A percentile compares a stretch with the other conserved stretches of the same genome.
These are phyloP conservation scores for Acrasis kona DNA, from an alignment of 78 protist genomes.

Conservation along the genomic window DNA sequence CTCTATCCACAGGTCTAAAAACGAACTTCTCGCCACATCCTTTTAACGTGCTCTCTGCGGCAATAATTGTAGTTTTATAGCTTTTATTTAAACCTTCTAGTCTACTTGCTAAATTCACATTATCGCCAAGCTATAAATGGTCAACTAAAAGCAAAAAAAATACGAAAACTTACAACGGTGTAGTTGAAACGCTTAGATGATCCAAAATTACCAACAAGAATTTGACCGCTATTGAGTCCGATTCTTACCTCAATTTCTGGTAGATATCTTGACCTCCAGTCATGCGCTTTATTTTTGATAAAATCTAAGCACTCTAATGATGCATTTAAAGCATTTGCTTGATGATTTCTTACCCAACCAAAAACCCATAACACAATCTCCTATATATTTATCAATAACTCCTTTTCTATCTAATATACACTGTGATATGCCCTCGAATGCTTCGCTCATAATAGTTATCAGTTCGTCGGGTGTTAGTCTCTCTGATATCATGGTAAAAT, in stretches of 20 bases:
- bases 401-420: slow-evolving; percentile 3
- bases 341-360: no score
- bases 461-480: not conserved
- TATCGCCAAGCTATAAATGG: no score
- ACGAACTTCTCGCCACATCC: no score
- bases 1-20: not conserved
- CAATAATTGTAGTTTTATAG: not conserved
- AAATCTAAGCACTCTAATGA: no score
- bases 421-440: not conserved
- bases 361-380: slow-evolving; percentile 32
- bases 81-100: slow-evolving; percentile 6
- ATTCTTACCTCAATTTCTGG: not conserved
- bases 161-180: no score
- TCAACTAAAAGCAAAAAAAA: no score
- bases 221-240: not conserved
- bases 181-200: slow-evolving; percentile 8
- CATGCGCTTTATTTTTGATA: no score
- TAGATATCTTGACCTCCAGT: no score
- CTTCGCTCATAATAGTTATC: not conserved
- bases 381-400: slow-evolving; percentile 32
- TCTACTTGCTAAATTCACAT: slow-evolving; percentile 26
- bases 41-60: not conserved
- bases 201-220: slow-evolving; percentile 25
- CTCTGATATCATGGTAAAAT: slow-evolving; percentile 4
- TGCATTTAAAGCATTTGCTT: no score